Base-by-base conservation (phyloP, 345 rosid genomes). In the Firmiana major region DNA sequence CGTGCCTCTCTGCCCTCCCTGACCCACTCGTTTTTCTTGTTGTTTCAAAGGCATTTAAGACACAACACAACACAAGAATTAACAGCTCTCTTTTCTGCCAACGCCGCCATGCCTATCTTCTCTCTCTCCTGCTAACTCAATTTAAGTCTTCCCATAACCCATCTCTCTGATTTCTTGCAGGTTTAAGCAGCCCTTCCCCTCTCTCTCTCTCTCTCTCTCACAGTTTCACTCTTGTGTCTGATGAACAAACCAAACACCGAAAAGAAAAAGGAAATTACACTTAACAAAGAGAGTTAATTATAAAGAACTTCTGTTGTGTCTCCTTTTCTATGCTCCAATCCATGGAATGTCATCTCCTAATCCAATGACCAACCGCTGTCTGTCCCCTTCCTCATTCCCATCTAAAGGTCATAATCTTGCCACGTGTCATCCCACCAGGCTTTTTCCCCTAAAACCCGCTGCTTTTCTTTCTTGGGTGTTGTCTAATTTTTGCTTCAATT, bases 51-150 rank as follows among this genome's bases (percentile, higher is more conserved):
- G 42, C 78, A 82, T 84, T 81, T 46, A 60, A 77, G 77, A 65
- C 79, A 51, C 78, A 26, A 65, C 79, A 51, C 78, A 26, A 67
- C 75, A 46, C 62, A 71, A 74, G 78, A 67, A 83, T 83, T 81
- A 80, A 80, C 83, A 83, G 82, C 89, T 78, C 83, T 75, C 83
- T 76, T 71, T 83, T 82, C 79, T 89, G 86, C 89, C 97, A 86
- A 85, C 89, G 97, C 97, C 93, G 97, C 89, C 93, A 86, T 87
- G 83, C 66, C 73, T 72, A 21, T 54, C 81, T 31, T 31, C 34
- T 83, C 84, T 69, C 75, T 75, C 63, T 71, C 82, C 88, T 83
- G 87, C 85, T 75, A 79, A 83, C 36, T 66, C 51, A 83, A 83
- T 80, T 86, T 75, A 85, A 81, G 71, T 79, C 81, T 79, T 79